These are phyloP conservation scores for Phytopythium helicoides DNA, from an alignment of 352 stramenopile genomes.

Conservation along the genomic window DNA sequence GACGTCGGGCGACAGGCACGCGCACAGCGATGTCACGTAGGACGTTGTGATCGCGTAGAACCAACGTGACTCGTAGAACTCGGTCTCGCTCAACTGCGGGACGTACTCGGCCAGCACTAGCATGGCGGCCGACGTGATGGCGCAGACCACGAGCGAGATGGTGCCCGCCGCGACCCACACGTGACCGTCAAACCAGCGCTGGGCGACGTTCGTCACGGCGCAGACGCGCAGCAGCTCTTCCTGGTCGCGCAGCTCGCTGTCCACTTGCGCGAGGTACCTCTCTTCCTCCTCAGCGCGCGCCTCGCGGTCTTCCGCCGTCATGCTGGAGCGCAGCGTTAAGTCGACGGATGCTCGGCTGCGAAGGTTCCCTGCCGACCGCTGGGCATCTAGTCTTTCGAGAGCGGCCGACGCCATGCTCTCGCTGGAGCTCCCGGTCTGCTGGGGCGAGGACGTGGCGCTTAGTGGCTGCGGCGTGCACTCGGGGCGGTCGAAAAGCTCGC, in stretches of 20 bases:
- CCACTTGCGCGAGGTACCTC: constrained; percentile 20
- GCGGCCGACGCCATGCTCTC: constrained; percentile 10
- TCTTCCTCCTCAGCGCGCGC: constrained; percentile 16
- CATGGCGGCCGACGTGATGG: constrained; percentile 29
- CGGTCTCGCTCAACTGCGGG: constrained; percentile 27
- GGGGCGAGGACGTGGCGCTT: constrained; percentile 19
- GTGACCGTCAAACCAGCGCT: constrained; percentile 21
- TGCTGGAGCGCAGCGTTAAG: not conserved
- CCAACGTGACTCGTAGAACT: constrained; percentile 49
- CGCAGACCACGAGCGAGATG: constrained; percentile 29
- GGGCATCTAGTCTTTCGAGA: not conserved
- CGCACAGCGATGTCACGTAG: constrained; percentile 39
- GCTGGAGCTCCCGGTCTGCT: constrained; percentile 2
- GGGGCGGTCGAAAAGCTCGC: not conserved
- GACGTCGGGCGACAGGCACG: constrained; percentile 48
- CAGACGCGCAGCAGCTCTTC: constrained; percentile 17
- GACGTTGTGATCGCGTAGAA: constrained; percentile 42
- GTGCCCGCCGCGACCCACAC: constrained; percentile 43
- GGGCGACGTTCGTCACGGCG: constrained; percentile 24
- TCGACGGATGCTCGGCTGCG: constrained; percentile 3
- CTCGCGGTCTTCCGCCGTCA: constrained; percentile 3
- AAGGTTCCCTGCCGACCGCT: not conserved
- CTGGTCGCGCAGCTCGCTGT: constrained; percentile 24
- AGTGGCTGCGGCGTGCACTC: not conserved
- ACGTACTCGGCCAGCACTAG: constrained; percentile 27